Evolutionary conservation across 2,329 filamentous ascomycete genomes (phyloP), one percentile per base, ranked within the genome.

Genomic region (Reticulascus tulasneorum): DNA sequence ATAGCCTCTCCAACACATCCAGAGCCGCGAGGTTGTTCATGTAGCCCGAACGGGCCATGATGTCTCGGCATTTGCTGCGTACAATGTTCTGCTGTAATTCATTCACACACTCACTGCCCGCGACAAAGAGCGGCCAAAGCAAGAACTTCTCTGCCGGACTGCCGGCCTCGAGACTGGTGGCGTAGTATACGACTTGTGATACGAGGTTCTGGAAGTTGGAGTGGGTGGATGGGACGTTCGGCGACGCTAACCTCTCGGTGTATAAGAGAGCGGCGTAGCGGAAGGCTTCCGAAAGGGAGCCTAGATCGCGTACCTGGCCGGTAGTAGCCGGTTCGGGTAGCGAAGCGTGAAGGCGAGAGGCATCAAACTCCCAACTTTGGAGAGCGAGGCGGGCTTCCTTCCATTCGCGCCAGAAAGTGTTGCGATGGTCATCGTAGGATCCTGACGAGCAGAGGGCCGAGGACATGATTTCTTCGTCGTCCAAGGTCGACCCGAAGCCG

Each of bases 111-210:
- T 96, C 91, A 16, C 86, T 89, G 15, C 90, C 90, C 1, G 84
- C 82, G 34, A 96, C 84, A 57, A 96, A 95, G 4, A 96, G 73
- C 4, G 91, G 90, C 91, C 90, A 96, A 8, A 96, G 77, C 9
- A 96, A 66, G 57, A 94, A 95, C 55, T 95, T 94, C 61, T 94
- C 84, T 23, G 84, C 82, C 30, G 73, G 75, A 50, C 77, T 80
- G 25, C 75, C 84, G 4, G 82, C 74, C 44, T 86, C 81, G 23
- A 96, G 79, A 35, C 82, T 82, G 7, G 82, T 84, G 38, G 93
- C 86, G 62, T 94, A 91, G 61, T 82, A 85, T 25, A 96, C 75
- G 1, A 90, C 85, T 47, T 87, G 82, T 53, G 80, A 80, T 37
- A 95, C 89, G 15, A 94, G 75, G 47, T 81, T 82, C 58, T 94